phyloP scores from a whole-genome alignment of 2,329 filamentous ascomycete species.

The Trichoderma lentiforme region DNA sequence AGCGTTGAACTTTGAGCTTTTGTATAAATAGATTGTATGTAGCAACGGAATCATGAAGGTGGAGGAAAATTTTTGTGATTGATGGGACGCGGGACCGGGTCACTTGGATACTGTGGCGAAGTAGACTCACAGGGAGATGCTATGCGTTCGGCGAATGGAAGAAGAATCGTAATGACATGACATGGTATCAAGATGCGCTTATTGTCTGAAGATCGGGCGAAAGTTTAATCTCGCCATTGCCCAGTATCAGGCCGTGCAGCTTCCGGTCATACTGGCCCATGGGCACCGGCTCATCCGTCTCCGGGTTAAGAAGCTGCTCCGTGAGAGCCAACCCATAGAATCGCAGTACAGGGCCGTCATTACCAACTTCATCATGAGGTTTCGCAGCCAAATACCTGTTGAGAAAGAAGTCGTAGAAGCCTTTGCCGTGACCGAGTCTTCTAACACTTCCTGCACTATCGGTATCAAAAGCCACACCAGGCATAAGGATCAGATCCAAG shows the following conservation, averaged over 20 bases:
- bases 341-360: constrained; percentile 38
- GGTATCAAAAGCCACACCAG: constrained; percentile 85
- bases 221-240: constrained; percentile 58
- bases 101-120: neutral
- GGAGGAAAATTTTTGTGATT: neutral
- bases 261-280: constrained; percentile 73
- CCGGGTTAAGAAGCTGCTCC: constrained; percentile 71
- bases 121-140: no score
- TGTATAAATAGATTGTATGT: neutral
- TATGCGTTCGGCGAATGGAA: neutral
- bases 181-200: constrained; percentile 1
- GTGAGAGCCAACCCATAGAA: constrained; percentile 76
- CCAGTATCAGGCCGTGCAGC: constrained; percentile 73
- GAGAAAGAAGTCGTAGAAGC: constrained; percentile 95
- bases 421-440: constrained; percentile 88
- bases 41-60: neutral
- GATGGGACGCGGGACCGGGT: no score
- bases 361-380: constrained; percentile 27
- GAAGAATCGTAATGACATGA: neutral
- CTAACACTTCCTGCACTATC: constrained; percentile 56
- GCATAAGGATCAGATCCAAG: constrained; percentile 85
- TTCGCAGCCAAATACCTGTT: constrained; percentile 58
- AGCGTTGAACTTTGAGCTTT: neutral
- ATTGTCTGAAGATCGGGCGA: constrained; percentile 18
- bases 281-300: constrained; percentile 63